Percentiles rank a stretch among this genome's conserved stretches.
Evolutionary conservation across 2,329 filamentous ascomycete species (phyloP).

Genomic region (Lasiodiplodia theobromae): DNA sequence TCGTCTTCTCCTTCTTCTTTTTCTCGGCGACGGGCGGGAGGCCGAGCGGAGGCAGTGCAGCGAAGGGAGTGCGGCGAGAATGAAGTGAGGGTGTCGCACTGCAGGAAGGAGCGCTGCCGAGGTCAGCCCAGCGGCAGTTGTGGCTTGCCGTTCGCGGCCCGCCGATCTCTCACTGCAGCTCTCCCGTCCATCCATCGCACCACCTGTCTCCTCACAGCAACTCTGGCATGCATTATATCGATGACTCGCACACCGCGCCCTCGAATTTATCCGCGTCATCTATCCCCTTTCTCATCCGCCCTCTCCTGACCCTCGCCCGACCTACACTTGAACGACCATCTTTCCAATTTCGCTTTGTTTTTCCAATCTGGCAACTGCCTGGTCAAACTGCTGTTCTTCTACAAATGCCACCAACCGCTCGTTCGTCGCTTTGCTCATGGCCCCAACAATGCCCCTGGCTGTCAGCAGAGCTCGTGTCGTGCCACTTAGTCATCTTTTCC

Average conservation of each 20-base stretch:
- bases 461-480: not conserved
- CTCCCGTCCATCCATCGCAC: not conserved
- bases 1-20: no score
- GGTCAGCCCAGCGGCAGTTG: not conserved
- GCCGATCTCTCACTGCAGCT: no score
- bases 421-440: slow-evolving; percentile 34
- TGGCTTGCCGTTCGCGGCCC: no score
- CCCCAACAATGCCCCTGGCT: slow-evolving; percentile 18
- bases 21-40: no score
- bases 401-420: slow-evolving; percentile 35
- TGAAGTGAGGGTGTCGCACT: not conserved
- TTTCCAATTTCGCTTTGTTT: slow-evolving; percentile 37
- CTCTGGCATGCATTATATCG: not conserved
- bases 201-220: not conserved
- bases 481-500: slow-evolving; percentile 33
- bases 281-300: not conserved
- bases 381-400: slow-evolving; percentile 35
- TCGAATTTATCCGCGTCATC: no score
- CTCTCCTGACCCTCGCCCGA: not conserved
- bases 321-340: slow-evolving; percentile 34
- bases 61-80: no score
- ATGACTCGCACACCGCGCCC: not conserved
- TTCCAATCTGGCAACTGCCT: slow-evolving; percentile 36
- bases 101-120: not conserved
- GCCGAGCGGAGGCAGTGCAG: no score